Conservation (phyloP, 495 filamentous ascomycete genomes). For the Thozetella sp. region DNA sequence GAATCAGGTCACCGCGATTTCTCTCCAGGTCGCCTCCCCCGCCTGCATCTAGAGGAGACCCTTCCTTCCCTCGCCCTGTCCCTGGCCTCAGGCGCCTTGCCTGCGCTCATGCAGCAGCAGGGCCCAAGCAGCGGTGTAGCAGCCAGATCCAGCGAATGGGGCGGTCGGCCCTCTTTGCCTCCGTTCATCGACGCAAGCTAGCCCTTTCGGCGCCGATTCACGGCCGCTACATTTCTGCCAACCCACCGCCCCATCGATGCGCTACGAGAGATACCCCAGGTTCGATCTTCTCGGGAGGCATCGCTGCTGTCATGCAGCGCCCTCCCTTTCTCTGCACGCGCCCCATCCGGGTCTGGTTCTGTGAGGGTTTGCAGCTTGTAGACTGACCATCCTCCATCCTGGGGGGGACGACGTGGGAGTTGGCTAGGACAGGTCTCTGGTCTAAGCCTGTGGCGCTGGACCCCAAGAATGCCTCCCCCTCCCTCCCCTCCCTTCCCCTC, state of each 20-base stretch:
- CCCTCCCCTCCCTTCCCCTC: too few species aligned
- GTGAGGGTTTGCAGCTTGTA: too few species aligned
- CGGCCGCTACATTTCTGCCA: neutral
- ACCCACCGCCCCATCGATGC: neutral
- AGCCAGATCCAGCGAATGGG: neutral
- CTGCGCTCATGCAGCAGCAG: neutral
- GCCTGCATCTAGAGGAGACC: neutral
- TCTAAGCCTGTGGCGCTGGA: neutral
- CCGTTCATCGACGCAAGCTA: neutral
- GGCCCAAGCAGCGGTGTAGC: constrained; percentile 2
- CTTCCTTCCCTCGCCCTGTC: neutral
- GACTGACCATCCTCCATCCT: too few species aligned
- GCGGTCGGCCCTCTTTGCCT: neutral
- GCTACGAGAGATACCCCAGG: neutral
- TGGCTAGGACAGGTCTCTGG: too few species aligned
- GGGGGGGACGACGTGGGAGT: too few species aligned
- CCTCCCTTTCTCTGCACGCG: too few species aligned
- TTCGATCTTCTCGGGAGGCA: too few species aligned
- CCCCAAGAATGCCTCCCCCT: too few species aligned
- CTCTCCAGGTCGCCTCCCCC: neutral
- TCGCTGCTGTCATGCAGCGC: too few species aligned
- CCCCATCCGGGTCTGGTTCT: too few species aligned
- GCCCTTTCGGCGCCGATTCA: neutral
- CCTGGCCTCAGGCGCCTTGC: too few species aligned
- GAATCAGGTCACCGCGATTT: constrained; percentile 3